Conservation (phyloP, 2,329 filamentous ascomycete genomes). For the Zymoseptoria crescenta region DNA sequence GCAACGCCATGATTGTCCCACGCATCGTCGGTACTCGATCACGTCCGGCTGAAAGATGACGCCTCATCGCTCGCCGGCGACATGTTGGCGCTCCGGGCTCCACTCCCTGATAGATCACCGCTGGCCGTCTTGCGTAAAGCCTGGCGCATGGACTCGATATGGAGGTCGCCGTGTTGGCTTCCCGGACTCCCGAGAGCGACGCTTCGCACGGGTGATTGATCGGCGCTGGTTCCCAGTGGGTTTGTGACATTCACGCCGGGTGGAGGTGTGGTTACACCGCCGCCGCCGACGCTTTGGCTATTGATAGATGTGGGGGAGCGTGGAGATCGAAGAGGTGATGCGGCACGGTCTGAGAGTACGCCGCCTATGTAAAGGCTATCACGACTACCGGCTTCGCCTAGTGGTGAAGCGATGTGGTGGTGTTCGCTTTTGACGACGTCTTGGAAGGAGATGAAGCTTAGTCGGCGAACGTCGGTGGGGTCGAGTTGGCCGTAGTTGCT, state of each 20-base stretch:
- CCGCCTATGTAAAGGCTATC: slow-evolving; percentile 55
- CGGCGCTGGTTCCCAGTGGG: slow-evolving; percentile 7
- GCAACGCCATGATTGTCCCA: no score
- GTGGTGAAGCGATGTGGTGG: slow-evolving; percentile 18
- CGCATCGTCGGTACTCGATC: not conserved
- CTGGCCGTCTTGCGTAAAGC: slow-evolving; percentile 78
- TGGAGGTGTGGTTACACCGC: slow-evolving; percentile 21
- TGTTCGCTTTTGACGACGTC: slow-evolving; percentile 88
- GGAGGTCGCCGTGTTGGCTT: slow-evolving; percentile 58
- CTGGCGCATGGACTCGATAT: slow-evolving; percentile 90
- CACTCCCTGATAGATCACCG: slow-evolving; percentile 53
- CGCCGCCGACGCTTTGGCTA: slow-evolving; percentile 10
- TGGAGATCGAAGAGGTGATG: slow-evolving; percentile 72
- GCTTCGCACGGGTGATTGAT: slow-evolving; percentile 14
- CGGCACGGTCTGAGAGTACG: slow-evolving; percentile 52
- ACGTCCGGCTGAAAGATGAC: not conserved
- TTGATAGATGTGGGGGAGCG: slow-evolving; percentile 27
- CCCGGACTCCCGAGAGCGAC: slow-evolving; percentile 11
- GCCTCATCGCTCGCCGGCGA: slow-evolving; percentile 21
- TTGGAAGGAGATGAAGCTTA: slow-evolving; percentile 95
- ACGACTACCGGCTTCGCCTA: slow-evolving; percentile 50
- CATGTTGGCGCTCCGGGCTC: slow-evolving; percentile 29
- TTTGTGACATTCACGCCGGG: slow-evolving; percentile 43
- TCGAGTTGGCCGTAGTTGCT: slow-evolving; percentile 75
- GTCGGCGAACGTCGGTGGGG: slow-evolving; percentile 65